phyloP scores from a whole-genome alignment of 208 protist species.

The Leishmania martiniquensis region DNA sequence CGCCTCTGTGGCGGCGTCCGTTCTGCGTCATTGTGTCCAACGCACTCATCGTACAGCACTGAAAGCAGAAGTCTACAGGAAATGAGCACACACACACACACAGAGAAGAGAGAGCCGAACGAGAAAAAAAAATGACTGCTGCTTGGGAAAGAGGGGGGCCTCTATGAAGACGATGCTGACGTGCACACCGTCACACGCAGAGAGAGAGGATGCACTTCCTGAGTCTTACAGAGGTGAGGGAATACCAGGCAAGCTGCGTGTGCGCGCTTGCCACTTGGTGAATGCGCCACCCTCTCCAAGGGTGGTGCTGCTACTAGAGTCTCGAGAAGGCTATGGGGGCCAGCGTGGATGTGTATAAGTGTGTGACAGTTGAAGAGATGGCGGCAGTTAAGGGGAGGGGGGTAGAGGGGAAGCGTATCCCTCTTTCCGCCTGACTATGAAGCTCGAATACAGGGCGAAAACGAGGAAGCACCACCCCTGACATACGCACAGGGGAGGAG shows the following conservation, averaged over 20 bases:
- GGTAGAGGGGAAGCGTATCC: neutral
- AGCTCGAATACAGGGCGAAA: neutral
- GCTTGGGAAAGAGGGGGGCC: neutral
- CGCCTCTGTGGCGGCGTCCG: neutral
- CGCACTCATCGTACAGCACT: neutral
- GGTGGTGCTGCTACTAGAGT: neutral
- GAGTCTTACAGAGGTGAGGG: neutral
- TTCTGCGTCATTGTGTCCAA: conserved; percentile 1
- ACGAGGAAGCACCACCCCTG: neutral
- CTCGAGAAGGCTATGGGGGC: neutral
- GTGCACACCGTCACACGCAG: neutral
- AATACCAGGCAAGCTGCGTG: neutral
- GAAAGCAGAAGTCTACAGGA: neutral
- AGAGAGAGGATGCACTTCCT: neutral
- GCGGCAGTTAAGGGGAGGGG: neutral
- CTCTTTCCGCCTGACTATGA: neutral
- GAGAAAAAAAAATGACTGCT: neutral
- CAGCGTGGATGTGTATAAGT: neutral
- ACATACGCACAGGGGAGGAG: neutral
- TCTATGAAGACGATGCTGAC: neutral
- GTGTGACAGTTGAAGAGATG: neutral
- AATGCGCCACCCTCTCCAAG: neutral
- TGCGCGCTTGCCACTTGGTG: neutral
- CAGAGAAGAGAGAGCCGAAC: neutral
- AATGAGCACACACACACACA: neutral